phyloP scores from a whole-genome alignment of 176 grass and related monocot genomes.

The Pharus latifolius region DNA sequence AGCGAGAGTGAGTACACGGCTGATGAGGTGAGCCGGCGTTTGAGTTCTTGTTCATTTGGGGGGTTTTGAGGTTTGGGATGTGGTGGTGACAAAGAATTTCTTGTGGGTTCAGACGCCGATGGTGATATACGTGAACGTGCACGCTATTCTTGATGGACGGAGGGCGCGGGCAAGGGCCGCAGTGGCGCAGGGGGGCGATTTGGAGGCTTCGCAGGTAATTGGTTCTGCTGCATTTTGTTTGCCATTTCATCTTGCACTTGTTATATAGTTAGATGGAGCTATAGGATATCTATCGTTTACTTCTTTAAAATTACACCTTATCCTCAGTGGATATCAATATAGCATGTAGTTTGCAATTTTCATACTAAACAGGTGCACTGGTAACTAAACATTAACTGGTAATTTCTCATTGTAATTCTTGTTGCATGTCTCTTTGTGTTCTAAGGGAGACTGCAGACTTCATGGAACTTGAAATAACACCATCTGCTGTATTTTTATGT shows the following conservation, averaged over 20 bases:
- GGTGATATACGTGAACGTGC: constrained; percentile 75
- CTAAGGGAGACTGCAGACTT: background rate
- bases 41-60: background rate
- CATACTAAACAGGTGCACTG: too few species aligned
- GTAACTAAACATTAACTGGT: too few species aligned
- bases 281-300: background rate
- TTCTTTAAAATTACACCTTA: background rate
- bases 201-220: constrained; percentile 48
- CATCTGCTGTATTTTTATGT: background rate
- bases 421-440: too few species aligned
- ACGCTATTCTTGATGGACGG: constrained; percentile 62
- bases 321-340: background rate
- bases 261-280: background rate
- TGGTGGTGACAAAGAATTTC: background rate
- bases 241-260: background rate
- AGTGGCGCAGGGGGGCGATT: constrained; percentile 28
- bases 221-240: background rate
- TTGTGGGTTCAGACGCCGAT: constrained; percentile 55
- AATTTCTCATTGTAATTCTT: too few species aligned
- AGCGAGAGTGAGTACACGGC: constrained; percentile 85
- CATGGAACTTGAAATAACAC: background rate
- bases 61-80: background rate
- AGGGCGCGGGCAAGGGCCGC: constrained; percentile 49
- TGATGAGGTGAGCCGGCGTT: constrained; percentile 47
- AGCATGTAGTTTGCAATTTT: background rate